These are phyloP conservation scores for Cucurbita maxima DNA, from an alignment of 306 rosid species.

Conservation along the genomic window DNA sequence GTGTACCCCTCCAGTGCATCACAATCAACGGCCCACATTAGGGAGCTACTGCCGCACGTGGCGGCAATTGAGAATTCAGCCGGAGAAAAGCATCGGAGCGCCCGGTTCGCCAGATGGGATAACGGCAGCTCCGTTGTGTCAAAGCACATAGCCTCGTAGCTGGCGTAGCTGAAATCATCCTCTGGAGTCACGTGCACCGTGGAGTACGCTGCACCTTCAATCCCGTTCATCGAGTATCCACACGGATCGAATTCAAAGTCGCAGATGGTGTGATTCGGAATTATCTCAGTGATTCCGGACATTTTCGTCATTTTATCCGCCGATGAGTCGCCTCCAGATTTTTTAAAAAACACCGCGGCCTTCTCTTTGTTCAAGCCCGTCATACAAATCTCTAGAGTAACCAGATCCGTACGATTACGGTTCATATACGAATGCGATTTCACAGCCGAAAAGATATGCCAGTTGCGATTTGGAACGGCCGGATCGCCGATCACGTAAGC, in stretches of 20 bases:
- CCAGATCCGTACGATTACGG: background rate
- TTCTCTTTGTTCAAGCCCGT: conserved; percentile 29
- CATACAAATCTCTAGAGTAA: conserved; percentile 41
- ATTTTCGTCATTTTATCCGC: conserved; percentile 26
- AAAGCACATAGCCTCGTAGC: conserved; percentile 37
- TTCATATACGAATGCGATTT: background rate
- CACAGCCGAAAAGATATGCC: conserved; percentile 43
- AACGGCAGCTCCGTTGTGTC: conserved; percentile 1
- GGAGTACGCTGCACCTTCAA: conserved; percentile 37
- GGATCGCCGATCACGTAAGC: conserved; percentile 36
- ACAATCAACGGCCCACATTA: conserved; percentile 10
- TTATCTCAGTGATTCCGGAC: conserved; percentile 25
- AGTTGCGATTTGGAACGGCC: conserved; percentile 14
- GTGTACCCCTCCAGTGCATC: conserved; percentile 34
- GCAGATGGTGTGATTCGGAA: conserved; percentile 33
- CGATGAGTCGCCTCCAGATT: background rate
- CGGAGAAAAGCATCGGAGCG: conserved; percentile 29
- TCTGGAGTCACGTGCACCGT: conserved; percentile 67
- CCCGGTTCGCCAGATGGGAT: conserved; percentile 12
- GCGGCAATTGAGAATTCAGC: conserved; percentile 26
- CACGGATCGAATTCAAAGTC: conserved; percentile 49
- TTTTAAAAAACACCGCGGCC: conserved; percentile 39
- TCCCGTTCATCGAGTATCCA: conserved; percentile 55
- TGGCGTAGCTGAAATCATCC: conserved; percentile 47
- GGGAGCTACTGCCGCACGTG: conserved; percentile 19